Evolutionary conservation across 2,329 filamentous ascomycete genomes (phyloP).

Genomic region (Diplodia corticola): DNA sequence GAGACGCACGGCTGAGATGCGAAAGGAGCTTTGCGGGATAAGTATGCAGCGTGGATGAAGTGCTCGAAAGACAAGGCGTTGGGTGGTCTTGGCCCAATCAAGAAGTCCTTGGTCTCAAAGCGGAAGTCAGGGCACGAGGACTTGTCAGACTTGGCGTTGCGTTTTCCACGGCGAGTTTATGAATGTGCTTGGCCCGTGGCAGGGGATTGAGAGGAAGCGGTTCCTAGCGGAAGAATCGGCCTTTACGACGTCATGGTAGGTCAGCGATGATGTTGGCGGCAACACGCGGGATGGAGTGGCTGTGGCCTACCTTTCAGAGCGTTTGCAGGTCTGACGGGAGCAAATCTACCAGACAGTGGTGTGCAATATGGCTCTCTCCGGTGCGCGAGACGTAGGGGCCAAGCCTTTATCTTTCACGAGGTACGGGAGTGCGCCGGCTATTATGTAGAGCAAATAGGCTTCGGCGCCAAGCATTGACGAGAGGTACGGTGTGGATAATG

Average conservation of each 20-base stretch:
- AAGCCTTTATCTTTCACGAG: neutral
- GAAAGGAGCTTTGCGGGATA: neutral
- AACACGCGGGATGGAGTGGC: neutral
- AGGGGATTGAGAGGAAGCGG: neutral
- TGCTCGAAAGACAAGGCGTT: neutral
- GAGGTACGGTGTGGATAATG: slow-evolving; percentile 11
- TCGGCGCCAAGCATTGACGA: slow-evolving; percentile 17
- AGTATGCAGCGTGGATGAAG: neutral
- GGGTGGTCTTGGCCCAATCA: neutral
- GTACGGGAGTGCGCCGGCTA: neutral
- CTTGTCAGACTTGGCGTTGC: neutral
- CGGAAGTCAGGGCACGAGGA: neutral
- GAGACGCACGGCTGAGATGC: neutral
- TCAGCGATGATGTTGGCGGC: slow-evolving; percentile 6
- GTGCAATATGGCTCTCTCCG: neutral
- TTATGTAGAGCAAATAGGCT: slow-evolving; percentile 22
- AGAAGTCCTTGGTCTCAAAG: too few relatives aligned
- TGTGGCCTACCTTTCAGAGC: neutral
- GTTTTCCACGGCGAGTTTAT: neutral
- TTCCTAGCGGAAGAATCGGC: neutral
- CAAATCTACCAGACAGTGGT: neutral
- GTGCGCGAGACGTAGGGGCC: neutral
- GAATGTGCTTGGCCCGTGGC: neutral
- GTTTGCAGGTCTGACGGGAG: neutral
- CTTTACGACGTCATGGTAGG: slow-evolving; percentile 11